Base-by-base conservation (phyloP, 2,329 filamentous ascomycete species). In the Diaporthe vexans region DNA sequence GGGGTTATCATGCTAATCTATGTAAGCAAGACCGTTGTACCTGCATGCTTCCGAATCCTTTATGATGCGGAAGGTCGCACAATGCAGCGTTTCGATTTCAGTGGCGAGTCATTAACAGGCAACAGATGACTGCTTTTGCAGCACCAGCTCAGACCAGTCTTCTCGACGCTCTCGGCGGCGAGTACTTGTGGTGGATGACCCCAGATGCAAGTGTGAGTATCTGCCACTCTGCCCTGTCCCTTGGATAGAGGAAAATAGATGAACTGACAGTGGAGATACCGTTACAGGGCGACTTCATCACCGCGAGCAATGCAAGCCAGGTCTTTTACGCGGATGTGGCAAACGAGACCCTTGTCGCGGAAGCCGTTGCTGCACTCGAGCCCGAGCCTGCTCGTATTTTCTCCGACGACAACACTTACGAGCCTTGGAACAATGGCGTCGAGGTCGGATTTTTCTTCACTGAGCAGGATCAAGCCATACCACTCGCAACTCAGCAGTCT, bases 291-390 rank as follows among this genome's bases (percentile, higher is more conserved):
- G 68, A 76, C 15, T 70, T 72, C 26, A 52, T 76, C 46, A 69
- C 58, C 37, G 43, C 72, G 9, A n/a, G 26, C 54, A 71, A 71
- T 51, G 67, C 54, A 33, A 48, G 8, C 4, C 19, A 74, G 29
- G 46, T 76, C 29, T 74, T 76, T n/a, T 76, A 76, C 48, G 59
- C 63, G 11, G 74, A 76, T 33, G 59, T 76, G 13, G 51, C 54
- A 2, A 35, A 65, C 61, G 21, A 63, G 37, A 48, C 63, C 19
- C 46, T 59, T 29, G 58, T 72, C 17, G 58, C 56, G 2, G 46
- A 73, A 37, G 74, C 74, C 37, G 26, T 67, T n/a, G 58, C 58
- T 35, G 58, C 51, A 40, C 63, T 73, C 58, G 17, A 63, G 61
- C 40, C 61, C 29, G 72, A 74, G 46, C 73, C 74, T 21, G 68